phyloP scores from a whole-genome alignment of 2,329 filamentous ascomycete genomes.

The Penicillium digitatum region DNA sequence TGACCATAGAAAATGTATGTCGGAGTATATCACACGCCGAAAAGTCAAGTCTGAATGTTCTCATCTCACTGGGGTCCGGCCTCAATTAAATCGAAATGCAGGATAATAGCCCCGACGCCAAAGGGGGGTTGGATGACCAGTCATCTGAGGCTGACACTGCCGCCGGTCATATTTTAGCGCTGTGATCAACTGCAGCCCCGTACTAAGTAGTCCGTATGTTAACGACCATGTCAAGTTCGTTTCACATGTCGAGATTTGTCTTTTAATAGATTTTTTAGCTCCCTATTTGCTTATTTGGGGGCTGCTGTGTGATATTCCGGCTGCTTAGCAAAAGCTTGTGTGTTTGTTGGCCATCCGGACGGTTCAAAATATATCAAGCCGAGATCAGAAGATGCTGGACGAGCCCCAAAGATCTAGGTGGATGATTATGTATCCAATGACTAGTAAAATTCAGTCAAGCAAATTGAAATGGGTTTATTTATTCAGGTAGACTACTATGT shows the following conservation, averaged over 20 bases:
- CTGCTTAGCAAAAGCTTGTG: constrained; percentile 13
- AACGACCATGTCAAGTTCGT: neutral
- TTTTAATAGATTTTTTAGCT: neutral
- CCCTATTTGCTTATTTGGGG: neutral
- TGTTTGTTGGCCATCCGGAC: neutral
- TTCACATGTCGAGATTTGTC: neutral
- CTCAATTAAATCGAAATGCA: neutral
- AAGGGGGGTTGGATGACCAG: constrained; percentile 7
- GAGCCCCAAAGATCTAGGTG: too few species aligned
- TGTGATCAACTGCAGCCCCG: constrained; percentile 19
- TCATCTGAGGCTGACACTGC: constrained; percentile 19
- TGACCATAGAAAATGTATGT: neutral
- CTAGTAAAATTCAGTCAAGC: neutral
- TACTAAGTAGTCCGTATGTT: too few species aligned
- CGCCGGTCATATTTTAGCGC: constrained; percentile 24
- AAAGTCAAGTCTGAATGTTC: neutral
- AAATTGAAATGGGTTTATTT: neutral
- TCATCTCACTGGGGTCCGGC: neutral
- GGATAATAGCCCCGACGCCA: neutral
- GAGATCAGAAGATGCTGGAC: neutral
- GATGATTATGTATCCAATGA: neutral
- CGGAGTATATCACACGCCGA: neutral
- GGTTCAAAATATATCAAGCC: neutral
- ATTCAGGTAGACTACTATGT: neutral
- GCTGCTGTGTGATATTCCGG: neutral